Percentiles rank a stretch among this genome's conserved stretches.
These are phyloP conservation scores for Lantana camara DNA, from an alignment of 257 asterid genomes.

Conservation along the genomic window DNA sequence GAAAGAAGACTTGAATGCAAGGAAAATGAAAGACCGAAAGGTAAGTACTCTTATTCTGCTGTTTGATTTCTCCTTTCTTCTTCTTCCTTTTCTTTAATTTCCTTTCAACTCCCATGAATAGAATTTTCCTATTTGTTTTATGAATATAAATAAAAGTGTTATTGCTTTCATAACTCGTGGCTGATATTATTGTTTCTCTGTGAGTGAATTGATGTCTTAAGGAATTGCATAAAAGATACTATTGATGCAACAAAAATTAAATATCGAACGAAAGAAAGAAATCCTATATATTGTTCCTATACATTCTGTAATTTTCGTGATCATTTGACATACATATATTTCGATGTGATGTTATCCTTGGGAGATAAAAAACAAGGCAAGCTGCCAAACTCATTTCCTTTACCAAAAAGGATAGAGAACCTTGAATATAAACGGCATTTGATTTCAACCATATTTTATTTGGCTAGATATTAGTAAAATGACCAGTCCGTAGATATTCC, in stretches of 20 bases:
- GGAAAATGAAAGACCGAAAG: constrained; percentile 82
- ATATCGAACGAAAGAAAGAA: no score
- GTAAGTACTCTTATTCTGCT: constrained; percentile 37
- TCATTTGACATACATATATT: neutral
- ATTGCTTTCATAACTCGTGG: neutral
- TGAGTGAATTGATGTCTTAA: neutral
- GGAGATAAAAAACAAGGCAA: neutral
- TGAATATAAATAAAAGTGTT: no score
- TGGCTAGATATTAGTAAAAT: no score
- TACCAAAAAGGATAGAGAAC: no score
- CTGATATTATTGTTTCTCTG: neutral
- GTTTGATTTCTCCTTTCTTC: no score
- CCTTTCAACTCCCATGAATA: no score
- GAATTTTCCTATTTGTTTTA: no score
- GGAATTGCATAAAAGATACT: constrained; percentile 1
- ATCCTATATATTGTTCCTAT: no score
- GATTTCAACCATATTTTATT: no score
- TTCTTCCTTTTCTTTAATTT: no score
- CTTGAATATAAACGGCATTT: no score
- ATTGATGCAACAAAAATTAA: neutral
- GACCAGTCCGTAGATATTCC: no score
- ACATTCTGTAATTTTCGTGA: neutral
- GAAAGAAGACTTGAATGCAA: constrained; percentile 68
- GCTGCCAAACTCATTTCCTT: neutral
- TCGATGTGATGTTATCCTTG: neutral